A percentile compares a stretch with the other conserved stretches of the same genome.
These are phyloP conservation scores for Cardiosporidium cionae DNA, from an alignment of 169 alveolate species.

Conservation along the genomic window DNA sequence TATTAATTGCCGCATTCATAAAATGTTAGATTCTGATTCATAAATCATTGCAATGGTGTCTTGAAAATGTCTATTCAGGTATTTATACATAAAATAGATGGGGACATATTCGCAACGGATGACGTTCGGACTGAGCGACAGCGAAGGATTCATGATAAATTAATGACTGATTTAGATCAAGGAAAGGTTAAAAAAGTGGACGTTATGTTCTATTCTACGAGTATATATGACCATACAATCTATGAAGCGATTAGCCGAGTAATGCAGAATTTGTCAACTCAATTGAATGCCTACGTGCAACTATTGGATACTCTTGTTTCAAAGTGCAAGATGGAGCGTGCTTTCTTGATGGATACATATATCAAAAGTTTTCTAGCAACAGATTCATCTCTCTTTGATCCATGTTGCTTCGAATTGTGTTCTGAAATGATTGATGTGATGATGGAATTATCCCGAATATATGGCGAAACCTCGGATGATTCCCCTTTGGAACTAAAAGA, in stretches of 20 bases:
- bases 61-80: constrained; percentile 14
- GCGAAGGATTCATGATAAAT: constrained; percentile 39
- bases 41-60: background rate
- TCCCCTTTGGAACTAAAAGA: background rate
- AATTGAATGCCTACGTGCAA: constrained; percentile 33
- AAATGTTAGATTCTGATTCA: too few relatives aligned
- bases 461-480: constrained; percentile 39
- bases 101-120: constrained; percentile 49
- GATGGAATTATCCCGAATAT: constrained; percentile 69
- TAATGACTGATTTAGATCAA: constrained; percentile 43
- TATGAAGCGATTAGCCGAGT: constrained; percentile 74
- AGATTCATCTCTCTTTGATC: constrained; percentile 52
- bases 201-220: constrained; percentile 42
- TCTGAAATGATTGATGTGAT: constrained; percentile 78
- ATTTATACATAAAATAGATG: constrained; percentile 67
- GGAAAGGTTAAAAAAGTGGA: constrained; percentile 30
- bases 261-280: constrained; percentile 64
- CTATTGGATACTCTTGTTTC: constrained; percentile 51
- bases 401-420: constrained; percentile 63
- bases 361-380: constrained; percentile 71
- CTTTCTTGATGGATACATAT: constrained; percentile 70
- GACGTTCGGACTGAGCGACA: constrained; percentile 57
- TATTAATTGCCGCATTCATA: too few relatives aligned
- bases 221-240: constrained; percentile 72
- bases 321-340: constrained; percentile 71